Evolutionary conservation across 108 stramenopile genomes (phyloP), one percentile per base, ranked within the genome.

Genomic region (Parietichytrium sp.): DNA sequence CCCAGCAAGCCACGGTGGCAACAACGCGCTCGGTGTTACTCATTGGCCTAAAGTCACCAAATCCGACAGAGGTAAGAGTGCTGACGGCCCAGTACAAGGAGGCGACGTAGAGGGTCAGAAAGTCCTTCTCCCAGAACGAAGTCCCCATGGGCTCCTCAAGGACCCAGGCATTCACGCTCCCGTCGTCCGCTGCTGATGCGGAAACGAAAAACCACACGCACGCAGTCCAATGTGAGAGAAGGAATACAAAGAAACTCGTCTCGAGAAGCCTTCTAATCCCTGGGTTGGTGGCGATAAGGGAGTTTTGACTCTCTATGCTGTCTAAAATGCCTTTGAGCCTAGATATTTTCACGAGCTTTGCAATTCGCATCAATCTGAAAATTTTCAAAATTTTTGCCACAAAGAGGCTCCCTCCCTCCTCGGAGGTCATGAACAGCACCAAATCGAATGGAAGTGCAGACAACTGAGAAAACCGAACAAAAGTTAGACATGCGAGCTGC

Each of bases 21-120:
- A 72, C 20, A 27, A 72, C 36, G 36, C 61, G 61, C 61, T 72
- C 61, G 10, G 61, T 42, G 20, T 72, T 72, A 27, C 45, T 72
- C 29, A 10, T 12, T 42, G 61, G 61, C 20, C 45, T 27, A n/a
- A 72, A 18, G 20, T 72, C 61, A 6, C 61, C 61, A 72, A 72
- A 72, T 1, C 61, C 61, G 6, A 72, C 61, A 6, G 61, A 72
- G 8, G 61, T 72, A 8, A 72, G 61, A n/a, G 61, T 72, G 42
- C 61, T 72, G 8, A 72, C 61, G 20, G 38, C 45, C 61, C 61
- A 72, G 20, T 72, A 72, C 13, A 72, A 6, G 29, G 61, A 72
- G 8, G 61, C 33, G 38, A 72, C 6, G 61, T 72, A 72, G 20
- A 72, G 33, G 8, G 61, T 45, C 8, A n/a, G 38, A 72, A 23